Base-by-base conservation (phyloP, 2,329 filamentous ascomycete species). In the Aspergillus vadensis region DNA sequence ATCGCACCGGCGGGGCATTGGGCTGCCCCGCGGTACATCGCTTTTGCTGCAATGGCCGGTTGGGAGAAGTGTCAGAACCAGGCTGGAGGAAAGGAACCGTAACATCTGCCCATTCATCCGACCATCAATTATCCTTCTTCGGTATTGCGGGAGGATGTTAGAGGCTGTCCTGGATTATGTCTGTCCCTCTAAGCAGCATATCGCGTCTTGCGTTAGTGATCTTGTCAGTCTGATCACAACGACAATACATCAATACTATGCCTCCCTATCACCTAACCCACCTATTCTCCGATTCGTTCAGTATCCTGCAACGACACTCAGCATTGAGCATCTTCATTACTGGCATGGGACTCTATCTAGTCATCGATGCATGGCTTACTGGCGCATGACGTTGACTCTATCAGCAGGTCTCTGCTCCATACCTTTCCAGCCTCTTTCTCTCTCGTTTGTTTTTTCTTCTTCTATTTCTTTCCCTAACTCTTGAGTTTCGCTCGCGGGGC, bases 11-110 rank as follows among this genome's bases (percentile, higher is more conserved):
- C 59, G 61, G 61, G 58, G 58, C 50, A 57, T 58, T 51, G 27
- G 36, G 32, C 30, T 63, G 60, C 61, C 61, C 59, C 61, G 51
- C 61, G 51, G 36, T 54, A 58, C 41, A 53, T 58, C 39, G 19
- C 14, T 32, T 43, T 55, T 30, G 43, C 39, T 55, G 53, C 53
- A 41, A 41, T 55, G 53, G 44, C 47, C 27, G 30, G n/a, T 44
- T 19, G 38, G 41, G 53, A 43, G 25, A 21, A 12, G 41, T 39
- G 53, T 55, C 41, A 44, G 53, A 55, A 10, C 41, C 53, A 55
- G 55, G 55, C 30, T 41, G 30, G 19, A 21, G 38, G 38, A 30
- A 51, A 43, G 39, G 48, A 43, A 60, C 58, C n/a, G 58, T 43
- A 50, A 50, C 47, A 47, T 60, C 52, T 56, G 52, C 44, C 47